Percentiles rank a stretch among this genome's conserved stretches.
phyloP scores from a whole-genome alignment of 345 rosid genomes.

The Populus ilicifolia region DNA sequence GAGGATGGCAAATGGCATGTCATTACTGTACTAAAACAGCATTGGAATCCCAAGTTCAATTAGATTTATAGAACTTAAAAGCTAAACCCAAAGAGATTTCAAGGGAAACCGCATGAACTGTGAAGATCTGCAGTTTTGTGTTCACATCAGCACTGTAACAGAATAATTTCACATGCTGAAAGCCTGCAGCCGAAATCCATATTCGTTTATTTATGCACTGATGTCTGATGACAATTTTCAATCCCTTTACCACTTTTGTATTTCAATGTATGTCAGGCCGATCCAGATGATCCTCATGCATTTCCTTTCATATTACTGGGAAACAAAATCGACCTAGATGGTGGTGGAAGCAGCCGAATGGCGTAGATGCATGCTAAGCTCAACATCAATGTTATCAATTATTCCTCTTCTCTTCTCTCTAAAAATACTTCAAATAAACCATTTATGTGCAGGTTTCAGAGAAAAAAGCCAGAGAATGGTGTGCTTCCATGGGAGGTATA shows the following conservation, averaged over 20 bases:
- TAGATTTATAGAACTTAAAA: neutral
- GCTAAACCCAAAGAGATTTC: neutral
- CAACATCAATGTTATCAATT: neutral
- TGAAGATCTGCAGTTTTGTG: neutral
- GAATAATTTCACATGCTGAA: neutral
- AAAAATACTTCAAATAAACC: neutral
- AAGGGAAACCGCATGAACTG: neutral
- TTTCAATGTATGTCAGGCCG: too few relatives aligned
- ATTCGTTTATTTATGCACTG: neutral
- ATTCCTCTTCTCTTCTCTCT: too few relatives aligned
- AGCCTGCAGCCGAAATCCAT: too few relatives aligned
- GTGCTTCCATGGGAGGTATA: conserved; percentile 54
- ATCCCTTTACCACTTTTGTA: too few relatives aligned
- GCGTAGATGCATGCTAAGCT: conserved; percentile 22
- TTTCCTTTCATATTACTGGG: conserved; percentile 76
- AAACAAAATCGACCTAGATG: conserved; percentile 63
- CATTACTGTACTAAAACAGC: too few relatives aligned
- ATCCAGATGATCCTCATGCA: conserved; percentile 48
- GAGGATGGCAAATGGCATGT: neutral
- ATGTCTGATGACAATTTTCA: neutral
- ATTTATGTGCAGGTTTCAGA: conserved; percentile 49
- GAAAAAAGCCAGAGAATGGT: conserved; percentile 73
- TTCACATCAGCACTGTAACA: too few relatives aligned
- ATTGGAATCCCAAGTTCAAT: too few relatives aligned
- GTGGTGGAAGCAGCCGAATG: conserved; percentile 66